Evolutionary conservation across 2,329 filamentous ascomycete genomes (phyloP), one percentile per base, ranked within the genome.

Genomic region (Septoria linicola): DNA sequence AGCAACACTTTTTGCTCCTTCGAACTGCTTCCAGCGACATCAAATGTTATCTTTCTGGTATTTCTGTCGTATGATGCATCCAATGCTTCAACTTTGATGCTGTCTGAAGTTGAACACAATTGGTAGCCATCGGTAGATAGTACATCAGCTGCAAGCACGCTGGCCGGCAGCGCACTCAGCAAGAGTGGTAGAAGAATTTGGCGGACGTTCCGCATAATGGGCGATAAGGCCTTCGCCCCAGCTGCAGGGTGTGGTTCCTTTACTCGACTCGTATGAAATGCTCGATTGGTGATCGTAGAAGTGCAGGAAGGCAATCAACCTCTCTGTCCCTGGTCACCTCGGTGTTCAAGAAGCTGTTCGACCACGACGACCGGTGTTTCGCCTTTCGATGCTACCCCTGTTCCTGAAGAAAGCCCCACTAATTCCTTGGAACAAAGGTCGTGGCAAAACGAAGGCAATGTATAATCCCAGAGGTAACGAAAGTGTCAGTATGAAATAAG

Each of bases 121-220:
- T 77, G 82, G 73, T 93, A 95, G 53, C 90, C 88, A 57, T 80
- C 81, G 19, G 91, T 96, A 66, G 85, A 81, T 51, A 99, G 80
- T 51, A 95, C 76, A 61, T 92, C 83, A 55, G 74, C 78, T 49
- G 81, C 88, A 53, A 87, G 67, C 47, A 79, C 85, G 52, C 76
- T 72, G 62, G 70, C 63, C 58, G 69, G 68, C 61, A 72, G 66
- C 48, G 63, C 48, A 51, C 58, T 62, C 49, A 69, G 60, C n/a
- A 69, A 42, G 25, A 67, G 49, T 20, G 66, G 54, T 31, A 64
- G 57, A 13, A 66, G 57, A 31, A 60, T 41, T 42, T 43, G 48
- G 39, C 57, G 58, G 41, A 57, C 32, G 42, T 59, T 61, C 55
- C 63, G 62, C 68, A 70, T 69, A 54, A 45, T 59, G 35, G 42